phyloP scores from a whole-genome alignment of 306 rosid species.

The Gastrolobium bilobum region DNA sequence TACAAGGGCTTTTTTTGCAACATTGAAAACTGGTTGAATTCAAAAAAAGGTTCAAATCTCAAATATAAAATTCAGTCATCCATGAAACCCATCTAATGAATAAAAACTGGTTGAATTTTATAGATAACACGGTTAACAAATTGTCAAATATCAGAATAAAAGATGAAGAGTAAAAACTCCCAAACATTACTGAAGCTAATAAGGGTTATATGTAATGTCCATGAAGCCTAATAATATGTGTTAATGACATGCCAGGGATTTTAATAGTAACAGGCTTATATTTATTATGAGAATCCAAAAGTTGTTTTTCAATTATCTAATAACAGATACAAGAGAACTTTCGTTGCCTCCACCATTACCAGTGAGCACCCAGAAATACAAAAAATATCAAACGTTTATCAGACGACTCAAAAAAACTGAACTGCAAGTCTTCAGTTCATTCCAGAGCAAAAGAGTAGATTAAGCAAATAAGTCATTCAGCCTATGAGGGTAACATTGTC shows the following conservation, averaged over 20 bases:
- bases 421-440: too few species aligned
- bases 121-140: neutral
- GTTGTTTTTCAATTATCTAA: neutral
- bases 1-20: too few species aligned
- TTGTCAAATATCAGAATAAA: neutral
- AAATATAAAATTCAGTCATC: too few species aligned
- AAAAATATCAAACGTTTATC: too few species aligned
- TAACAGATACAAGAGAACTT: neutral
- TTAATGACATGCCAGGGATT: neutral
- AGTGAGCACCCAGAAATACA: neutral
- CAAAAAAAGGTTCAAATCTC: too few species aligned
- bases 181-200: too few species aligned
- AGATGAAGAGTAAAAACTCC: neutral
- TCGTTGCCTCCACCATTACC: constrained; percentile 10
- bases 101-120: neutral
- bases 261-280: neutral
- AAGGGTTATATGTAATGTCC: constrained; percentile 5
- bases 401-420: too few species aligned
- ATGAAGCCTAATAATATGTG: neutral
- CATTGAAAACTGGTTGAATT: too few species aligned
- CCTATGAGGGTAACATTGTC: too few species aligned
- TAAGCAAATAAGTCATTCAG: too few species aligned
- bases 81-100: neutral
- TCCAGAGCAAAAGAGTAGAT: too few species aligned
- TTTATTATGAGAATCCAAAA: constrained; percentile 1